Evolutionary conservation across 768 basidiomycete species (phyloP).

Genomic region (Suillus fuscotomentosus): DNA sequence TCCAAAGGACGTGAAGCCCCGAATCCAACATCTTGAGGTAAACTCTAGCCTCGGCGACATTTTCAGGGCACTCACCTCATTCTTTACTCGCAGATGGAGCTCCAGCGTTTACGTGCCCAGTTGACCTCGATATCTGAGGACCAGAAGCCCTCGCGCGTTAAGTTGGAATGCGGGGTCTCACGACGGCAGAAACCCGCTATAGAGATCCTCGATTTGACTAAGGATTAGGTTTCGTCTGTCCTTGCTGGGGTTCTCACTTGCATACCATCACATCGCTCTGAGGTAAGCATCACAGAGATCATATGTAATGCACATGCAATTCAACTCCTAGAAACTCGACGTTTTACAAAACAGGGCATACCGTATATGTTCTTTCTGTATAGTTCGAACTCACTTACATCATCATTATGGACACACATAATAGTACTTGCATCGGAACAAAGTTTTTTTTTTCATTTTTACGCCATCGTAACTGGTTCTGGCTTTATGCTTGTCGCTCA

Average conservation of each 20-base stretch:
- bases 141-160: slow-evolving; percentile 17
- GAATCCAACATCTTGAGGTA: neutral
- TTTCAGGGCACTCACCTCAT: neutral
- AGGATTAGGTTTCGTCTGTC: neutral
- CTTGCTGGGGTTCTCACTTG: neutral
- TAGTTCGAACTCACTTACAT: neutral
- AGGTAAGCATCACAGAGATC: neutral
- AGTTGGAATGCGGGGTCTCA: slow-evolving; percentile 5
- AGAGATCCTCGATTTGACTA: neutral
- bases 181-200: neutral
- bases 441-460: neutral
- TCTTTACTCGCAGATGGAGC: slow-evolving; percentile 10
- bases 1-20: neutral
- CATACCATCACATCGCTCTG: neutral
- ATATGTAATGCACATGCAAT: neutral
- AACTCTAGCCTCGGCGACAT: neutral
- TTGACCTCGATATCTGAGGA: slow-evolving; percentile 6
- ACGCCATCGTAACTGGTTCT: neutral
- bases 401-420: neutral
- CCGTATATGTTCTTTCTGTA: neutral
- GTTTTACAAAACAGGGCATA: neutral
- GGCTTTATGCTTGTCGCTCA: neutral
- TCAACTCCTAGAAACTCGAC: neutral
- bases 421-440: neutral
- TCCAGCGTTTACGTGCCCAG: slow-evolving; percentile 18